These are phyloP conservation scores for Alternaria ventricosa DNA, from an alignment of 2,329 filamentous ascomycete genomes.

Conservation along the genomic window DNA sequence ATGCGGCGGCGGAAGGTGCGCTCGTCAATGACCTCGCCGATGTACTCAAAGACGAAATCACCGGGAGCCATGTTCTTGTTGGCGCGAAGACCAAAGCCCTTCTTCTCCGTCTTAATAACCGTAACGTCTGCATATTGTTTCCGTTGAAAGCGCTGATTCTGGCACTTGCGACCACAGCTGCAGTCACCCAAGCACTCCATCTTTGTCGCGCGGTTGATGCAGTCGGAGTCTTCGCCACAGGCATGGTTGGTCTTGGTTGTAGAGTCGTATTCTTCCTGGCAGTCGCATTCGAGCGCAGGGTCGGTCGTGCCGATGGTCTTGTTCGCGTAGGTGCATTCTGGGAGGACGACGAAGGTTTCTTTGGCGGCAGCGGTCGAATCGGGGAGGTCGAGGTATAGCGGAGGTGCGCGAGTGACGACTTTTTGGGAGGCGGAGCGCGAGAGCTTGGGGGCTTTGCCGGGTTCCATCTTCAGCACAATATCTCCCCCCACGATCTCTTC, in stretches of 20 bases:
- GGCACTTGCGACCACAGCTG: slow-evolving; percentile 84
- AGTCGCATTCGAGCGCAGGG: slow-evolving; percentile 94
- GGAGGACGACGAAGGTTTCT: slow-evolving; percentile 78
- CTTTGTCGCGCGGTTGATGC: slow-evolving; percentile 97
- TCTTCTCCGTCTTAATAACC: slow-evolving; percentile 98
- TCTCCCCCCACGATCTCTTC: slow-evolving; percentile 66
- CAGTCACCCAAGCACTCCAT: slow-evolving; percentile 93
- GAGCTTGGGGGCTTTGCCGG: slow-evolving; percentile 70
- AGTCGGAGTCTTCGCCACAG: slow-evolving; percentile 95
- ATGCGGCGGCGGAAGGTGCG: slow-evolving; percentile 86
- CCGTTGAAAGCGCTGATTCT: slow-evolving; percentile 93
- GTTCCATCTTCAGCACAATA: slow-evolving; percentile 68
- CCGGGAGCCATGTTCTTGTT: slow-evolving; percentile 78
- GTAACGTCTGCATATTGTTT: slow-evolving; percentile 89
- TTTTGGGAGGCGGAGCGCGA: slow-evolving; percentile 78
- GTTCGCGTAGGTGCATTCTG: slow-evolving; percentile 87
- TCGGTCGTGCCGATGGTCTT: slow-evolving; percentile 92
- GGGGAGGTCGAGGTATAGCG: slow-evolving; percentile 75
- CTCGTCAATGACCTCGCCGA: slow-evolving; percentile 97
- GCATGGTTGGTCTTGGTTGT: slow-evolving; percentile 71
- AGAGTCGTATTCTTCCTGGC: slow-evolving; percentile 81
- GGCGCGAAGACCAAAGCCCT: slow-evolving; percentile 89
- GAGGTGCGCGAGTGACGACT: slow-evolving; percentile 65
- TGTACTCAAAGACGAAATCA: slow-evolving; percentile 97
- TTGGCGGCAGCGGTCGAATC: slow-evolving; percentile 80